Evolutionary conservation across 2,329 filamentous ascomycete species (phyloP).

Genomic region (Microascus cirrosus): DNA sequence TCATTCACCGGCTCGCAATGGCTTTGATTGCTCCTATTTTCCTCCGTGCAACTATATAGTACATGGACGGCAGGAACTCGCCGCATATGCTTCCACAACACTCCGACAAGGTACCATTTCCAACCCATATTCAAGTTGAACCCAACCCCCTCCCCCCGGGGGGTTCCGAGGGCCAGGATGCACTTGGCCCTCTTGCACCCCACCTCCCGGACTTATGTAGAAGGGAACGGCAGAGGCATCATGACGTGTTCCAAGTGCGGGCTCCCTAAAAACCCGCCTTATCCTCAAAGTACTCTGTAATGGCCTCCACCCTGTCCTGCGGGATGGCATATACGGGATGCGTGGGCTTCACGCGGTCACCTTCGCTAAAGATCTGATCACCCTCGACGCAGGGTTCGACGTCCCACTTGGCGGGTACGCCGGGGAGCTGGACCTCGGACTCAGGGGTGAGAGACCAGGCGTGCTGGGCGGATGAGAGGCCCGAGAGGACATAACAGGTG

Average conservation of each 20-base stretch:
- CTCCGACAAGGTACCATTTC: not conserved
- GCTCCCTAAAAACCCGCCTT: slow-evolving; percentile 34
- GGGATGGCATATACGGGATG: slow-evolving; percentile 74
- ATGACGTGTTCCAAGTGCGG: not conserved
- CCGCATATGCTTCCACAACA: not conserved
- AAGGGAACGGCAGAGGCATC: not conserved
- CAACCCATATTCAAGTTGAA: not conserved
- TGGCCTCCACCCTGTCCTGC: slow-evolving; percentile 47
- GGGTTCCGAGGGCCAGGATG: no score
- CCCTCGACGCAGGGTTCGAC: slow-evolving; percentile 39
- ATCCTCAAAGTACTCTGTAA: slow-evolving; percentile 47
- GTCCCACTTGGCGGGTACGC: slow-evolving; percentile 23
- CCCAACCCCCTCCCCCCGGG: not conserved
- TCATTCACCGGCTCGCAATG: not conserved
- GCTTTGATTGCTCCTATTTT: not conserved
- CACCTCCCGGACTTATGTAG: not conserved
- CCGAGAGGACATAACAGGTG: slow-evolving; percentile 81
- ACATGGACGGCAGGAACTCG: not conserved
- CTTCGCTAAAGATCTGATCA: slow-evolving; percentile 52
- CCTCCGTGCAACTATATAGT: not conserved
- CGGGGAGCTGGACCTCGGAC: slow-evolving; percentile 1
- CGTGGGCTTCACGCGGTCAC: slow-evolving; percentile 51
- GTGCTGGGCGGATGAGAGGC: slow-evolving; percentile 74
- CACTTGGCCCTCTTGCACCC: no score
- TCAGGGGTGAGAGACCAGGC: slow-evolving; percentile 35